Base-by-base conservation (phyloP, 228 moss, liverwort and hornwort species). In the Sphagnum fallax region DNA sequence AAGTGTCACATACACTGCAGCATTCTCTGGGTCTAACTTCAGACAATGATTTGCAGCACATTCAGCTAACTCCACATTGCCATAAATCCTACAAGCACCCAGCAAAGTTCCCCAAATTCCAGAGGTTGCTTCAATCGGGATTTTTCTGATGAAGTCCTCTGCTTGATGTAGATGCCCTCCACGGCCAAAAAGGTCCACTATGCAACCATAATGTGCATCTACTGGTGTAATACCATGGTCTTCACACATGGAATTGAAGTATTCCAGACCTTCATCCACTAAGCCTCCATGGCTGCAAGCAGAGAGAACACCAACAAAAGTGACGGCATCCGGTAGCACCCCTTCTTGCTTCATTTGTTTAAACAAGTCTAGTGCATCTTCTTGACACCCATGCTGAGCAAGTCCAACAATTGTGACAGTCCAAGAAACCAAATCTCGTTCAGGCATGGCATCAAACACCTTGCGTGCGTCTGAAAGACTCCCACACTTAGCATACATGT, bases 331-430 rank as follows among this genome's bases (percentile, higher is more conserved):
- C 32, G 32, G 32, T 32, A 32, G 32, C 71, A 76, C 53, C 65
- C 73, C 65, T 71, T 49, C 47, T 51, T 68, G 49, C 65, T 73
- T 76, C 80, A 83, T 83, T 66, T 68, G 61, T 68, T 68, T 13
- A 51, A 83, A 74, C 16, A 71, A 4, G 6, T 50, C 7, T 4
- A 80, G 65, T 57, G 76, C 83, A 65, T 76, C 71, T 18, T 77
- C 62, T 48, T 67, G 52, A 6, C 53, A 49, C 8, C 79, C 72
- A 63, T 62, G 60, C 71, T 57, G 15, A 67, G 71, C 80, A 64
- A 70, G 76, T 18, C 65, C 82, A 72, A 68, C 66, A 6, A 83
- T 79, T 79, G 79, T 71, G 52, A 74, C 75, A 32, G 76, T 83
- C 80, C 80, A 83, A 4, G 71, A 65, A 14, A 80, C 71, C 49